A percentile compares a stretch with the other conserved stretches of the same genome.
phyloP scores from a whole-genome alignment of 306 rosid species.

The Trichosanthes truncata region DNA sequence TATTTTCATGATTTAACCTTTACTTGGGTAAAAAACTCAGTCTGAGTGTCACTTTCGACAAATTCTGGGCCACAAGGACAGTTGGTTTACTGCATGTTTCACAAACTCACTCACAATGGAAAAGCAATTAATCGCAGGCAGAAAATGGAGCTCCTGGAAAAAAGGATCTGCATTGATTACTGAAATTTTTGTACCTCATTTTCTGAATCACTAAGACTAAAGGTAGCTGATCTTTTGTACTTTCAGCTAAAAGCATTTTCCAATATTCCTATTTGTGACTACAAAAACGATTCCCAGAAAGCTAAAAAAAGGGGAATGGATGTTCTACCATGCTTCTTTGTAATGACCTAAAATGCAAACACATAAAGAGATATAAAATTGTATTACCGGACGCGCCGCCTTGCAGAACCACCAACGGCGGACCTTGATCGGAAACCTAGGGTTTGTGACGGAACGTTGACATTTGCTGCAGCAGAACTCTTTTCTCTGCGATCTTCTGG shows the following conservation, averaged over 20 bases:
- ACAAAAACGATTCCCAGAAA: not conserved
- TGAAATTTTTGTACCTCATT: not conserved
- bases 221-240: not conserved
- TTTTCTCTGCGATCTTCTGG: constrained; percentile 16
- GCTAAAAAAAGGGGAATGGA: not conserved
- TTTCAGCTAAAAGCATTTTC: constrained; percentile 1
- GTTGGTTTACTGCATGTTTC: not conserved
- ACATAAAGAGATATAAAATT: not conserved
- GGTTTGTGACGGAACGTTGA: not conserved
- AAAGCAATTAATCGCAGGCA: not conserved
- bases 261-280: not conserved
- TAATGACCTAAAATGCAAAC: not conserved
- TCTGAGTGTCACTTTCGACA: not conserved
- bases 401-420: not conserved
- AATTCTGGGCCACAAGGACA: not conserved
- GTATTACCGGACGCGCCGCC: not conserved
- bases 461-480: constrained; percentile 9
- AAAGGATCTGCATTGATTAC: not conserved
- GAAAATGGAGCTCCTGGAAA: not conserved
- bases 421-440: constrained; percentile 4
- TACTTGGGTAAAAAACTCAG: not conserved
- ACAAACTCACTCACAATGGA: not conserved
- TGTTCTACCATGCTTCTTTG: not conserved
- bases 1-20: not conserved
- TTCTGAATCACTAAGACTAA: not conserved